phyloP scores from a whole-genome alignment of 1,284 basidiomycete species.

The Ceratobasidium sp. region DNA sequence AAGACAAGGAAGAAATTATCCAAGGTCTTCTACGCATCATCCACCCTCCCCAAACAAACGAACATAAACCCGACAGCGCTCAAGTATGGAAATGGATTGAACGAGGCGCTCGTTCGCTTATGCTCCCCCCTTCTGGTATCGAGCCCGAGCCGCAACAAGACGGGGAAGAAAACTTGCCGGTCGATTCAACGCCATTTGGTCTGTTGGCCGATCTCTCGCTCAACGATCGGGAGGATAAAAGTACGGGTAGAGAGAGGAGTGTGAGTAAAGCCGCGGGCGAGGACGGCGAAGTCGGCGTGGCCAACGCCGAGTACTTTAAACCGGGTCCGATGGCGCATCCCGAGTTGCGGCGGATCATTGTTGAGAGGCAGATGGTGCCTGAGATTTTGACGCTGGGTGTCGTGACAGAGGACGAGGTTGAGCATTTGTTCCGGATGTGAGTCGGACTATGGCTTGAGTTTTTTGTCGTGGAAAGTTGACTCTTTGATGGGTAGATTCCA shows the following conservation, averaged over 20 bases:
- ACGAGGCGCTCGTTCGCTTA: conserved; percentile 20
- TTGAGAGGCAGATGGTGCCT: conserved; percentile 77
- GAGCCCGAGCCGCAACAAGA: background rate
- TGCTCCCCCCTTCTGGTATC: background rate
- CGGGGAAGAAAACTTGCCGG: conserved; percentile 19
- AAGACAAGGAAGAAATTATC: conserved; percentile 34
- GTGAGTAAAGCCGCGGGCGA: background rate
- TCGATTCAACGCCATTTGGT: conserved; percentile 13
- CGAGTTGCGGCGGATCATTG: conserved; percentile 70
- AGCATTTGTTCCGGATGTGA: conserved; percentile 83
- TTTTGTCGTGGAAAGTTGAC: background rate
- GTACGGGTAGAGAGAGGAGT: background rate
- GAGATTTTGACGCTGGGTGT: conserved; percentile 83
- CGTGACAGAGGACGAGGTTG: conserved; percentile 80
- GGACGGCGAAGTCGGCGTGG: conserved; percentile 60
- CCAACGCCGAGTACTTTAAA: conserved; percentile 77
- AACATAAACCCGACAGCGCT: conserved; percentile 9
- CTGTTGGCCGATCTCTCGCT: conserved; percentile 11
- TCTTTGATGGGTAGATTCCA: conserved; percentile 62
- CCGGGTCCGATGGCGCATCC: conserved; percentile 68
- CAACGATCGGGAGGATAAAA: conserved; percentile 16
- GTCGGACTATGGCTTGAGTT: conserved; percentile 47
- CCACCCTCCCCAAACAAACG: background rate
- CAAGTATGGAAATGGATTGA: conserved; percentile 32
- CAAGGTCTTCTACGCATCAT: conserved; percentile 7